Conservation (phyloP, 345 rosid species). For the Sonneratia alba region DNA sequence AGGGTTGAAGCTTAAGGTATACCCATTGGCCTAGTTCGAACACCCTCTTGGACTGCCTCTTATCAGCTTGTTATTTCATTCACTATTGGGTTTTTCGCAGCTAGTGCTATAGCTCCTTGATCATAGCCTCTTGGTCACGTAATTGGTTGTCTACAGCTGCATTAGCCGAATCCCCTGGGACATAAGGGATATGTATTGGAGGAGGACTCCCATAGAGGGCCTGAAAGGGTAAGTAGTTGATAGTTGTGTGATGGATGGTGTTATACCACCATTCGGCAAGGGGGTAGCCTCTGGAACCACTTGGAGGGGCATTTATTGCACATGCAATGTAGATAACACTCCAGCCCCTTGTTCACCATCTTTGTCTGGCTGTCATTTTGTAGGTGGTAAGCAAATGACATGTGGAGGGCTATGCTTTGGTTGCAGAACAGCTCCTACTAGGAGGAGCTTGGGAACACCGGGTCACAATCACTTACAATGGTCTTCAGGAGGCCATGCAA, state of each 20-base stretch:
- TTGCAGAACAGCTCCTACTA: not conserved
- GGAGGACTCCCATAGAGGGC: not conserved
- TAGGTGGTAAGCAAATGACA: not conserved
- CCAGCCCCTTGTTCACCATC: not conserved
- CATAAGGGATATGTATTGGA: not conserved
- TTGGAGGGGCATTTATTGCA: not conserved
- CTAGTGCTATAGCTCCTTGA: not conserved
- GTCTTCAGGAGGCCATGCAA: not conserved
- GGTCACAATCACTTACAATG: not conserved
- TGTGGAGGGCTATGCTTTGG: not conserved
- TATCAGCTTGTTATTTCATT: not conserved
- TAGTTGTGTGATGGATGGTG: not conserved
- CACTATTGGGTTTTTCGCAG: not conserved
- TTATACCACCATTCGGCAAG: too few species aligned
- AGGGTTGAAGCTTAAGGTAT: not conserved
- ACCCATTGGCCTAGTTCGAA: conserved; percentile 8
- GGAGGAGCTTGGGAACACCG: not conserved
- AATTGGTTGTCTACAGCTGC: not conserved
- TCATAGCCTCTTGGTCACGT: not conserved
- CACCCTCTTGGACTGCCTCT: not conserved
- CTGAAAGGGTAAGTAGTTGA: not conserved
- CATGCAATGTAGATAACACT: not conserved
- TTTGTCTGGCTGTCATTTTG: not conserved
- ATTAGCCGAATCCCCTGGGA: not conserved
- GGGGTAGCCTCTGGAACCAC: not conserved